Evolutionary conservation across 78 protist species (phyloP), one percentile per base, ranked within the genome.

Genomic region (Guillardia theta): DNA sequence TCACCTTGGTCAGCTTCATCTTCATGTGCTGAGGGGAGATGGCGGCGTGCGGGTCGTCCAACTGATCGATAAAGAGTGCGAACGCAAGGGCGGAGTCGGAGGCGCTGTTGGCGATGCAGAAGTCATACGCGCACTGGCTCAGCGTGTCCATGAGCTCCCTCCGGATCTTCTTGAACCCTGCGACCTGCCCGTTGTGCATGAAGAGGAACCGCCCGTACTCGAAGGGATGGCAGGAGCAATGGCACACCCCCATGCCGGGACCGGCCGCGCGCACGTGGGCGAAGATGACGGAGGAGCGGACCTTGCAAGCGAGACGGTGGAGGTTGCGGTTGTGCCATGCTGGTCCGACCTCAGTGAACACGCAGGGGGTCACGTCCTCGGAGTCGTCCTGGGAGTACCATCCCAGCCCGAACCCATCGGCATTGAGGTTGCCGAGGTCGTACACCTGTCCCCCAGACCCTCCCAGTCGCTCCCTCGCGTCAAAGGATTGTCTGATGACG

Each of bases 251-350:
- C 92, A 39, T 37, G 27, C 95, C 95, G 3, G 94, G 94, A 45
- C 58, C 30, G 1, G 95, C 97, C n/a, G 97, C 95, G 12, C 97
- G 92, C 64, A 95, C 95, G 50, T 95, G 97, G n/a, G 97, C 95
- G 1, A 95, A 53, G 88, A 95, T 18, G 36, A 95, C 22, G 19
- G 93, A 58, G 54, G 95, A 94, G 22, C 48, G 22, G 45, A 54
- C 54, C 64, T 64, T 83, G 50, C 44, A 36, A 33, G 92, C 92
- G 47, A 92, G 54, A 27, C 93, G 94, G 19, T 80, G n/a, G 10
- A 95, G 90, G 46, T 95, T 95, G 47, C 15, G 39, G 93, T 94
- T 92, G 94, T 94, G 92, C 95, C 95, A 94, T 21, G 97, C 97
- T 4, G 97, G 97, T 33, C 36, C 58, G 21, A 92, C 48, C 5